phyloP scores from a whole-genome alignment of 306 rosid genomes.

The Ammopiptanthus mongolicus region DNA sequence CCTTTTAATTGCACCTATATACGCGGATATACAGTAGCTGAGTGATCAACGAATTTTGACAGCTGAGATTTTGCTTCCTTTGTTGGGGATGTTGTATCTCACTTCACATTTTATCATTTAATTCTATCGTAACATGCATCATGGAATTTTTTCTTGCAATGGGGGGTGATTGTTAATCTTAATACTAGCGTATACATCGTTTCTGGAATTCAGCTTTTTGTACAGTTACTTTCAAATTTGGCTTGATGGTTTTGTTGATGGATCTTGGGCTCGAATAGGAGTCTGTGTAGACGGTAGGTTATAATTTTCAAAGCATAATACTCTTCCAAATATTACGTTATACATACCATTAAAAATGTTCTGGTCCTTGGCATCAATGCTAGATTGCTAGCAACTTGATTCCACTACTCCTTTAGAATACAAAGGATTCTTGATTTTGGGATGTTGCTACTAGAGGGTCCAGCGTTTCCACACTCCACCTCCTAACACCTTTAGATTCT shows the following conservation, averaged over 20 bases:
- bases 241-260: neutral
- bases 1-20: neutral
- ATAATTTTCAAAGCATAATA: neutral
- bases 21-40: neutral
- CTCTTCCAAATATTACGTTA: neutral
- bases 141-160: neutral
- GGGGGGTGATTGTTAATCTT: neutral
- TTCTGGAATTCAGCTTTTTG: neutral
- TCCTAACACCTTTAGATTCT: too few relatives aligned
- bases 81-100: neutral
- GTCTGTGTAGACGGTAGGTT: neutral
- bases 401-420: neutral
- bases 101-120: neutral
- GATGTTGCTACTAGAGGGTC: too few relatives aligned
- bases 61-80: neutral
- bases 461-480: too few relatives aligned
- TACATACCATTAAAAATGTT: neutral
- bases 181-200: neutral
- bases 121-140: neutral
- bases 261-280: neutral
- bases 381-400: neutral
- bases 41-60: neutral
- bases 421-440: too few relatives aligned
- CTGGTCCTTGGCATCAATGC: neutral
- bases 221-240: neutral